phyloP scores from a whole-genome alignment of 352 stramenopile genomes.

The Globisporangium spiculum region DNA sequence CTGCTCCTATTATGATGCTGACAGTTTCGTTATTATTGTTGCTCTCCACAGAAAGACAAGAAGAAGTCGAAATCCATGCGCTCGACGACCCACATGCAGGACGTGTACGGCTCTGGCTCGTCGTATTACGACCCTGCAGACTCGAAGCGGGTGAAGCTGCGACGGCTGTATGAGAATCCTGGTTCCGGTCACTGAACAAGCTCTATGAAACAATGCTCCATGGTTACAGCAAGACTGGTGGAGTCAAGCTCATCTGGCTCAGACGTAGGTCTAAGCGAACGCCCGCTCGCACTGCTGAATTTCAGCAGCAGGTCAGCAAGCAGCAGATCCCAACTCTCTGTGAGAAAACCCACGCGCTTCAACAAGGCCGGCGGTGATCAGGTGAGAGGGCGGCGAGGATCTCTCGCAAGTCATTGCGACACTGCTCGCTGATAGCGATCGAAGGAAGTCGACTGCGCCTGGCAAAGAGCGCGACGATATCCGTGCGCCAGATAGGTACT shows the following conservation, averaged over 20 bases:
- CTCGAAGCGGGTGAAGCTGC: slow-evolving; percentile 41
- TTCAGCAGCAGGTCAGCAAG: not conserved
- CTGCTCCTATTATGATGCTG: not conserved
- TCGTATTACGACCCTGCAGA: slow-evolving; percentile 13
- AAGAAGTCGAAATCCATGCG: slow-evolving; percentile 54
- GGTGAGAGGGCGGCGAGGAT: not conserved
- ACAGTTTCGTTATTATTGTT: slow-evolving; percentile 2
- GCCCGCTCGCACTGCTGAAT: not conserved
- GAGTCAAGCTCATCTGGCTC: not conserved
- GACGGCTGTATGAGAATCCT: slow-evolving; percentile 41
- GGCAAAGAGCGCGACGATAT: not conserved
- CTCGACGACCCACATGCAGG: slow-evolving; percentile 37
- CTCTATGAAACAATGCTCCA: not conserved
- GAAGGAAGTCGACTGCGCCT: not conserved
- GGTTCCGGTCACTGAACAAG: slow-evolving; percentile 35
- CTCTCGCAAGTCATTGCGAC: not conserved
- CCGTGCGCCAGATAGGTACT: not conserved
- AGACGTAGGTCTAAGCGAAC: not conserved
- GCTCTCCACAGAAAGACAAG: slow-evolving; percentile 27
- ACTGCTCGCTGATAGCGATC: not conserved
- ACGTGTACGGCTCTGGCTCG: slow-evolving; percentile 14
- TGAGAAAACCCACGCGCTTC: not conserved
- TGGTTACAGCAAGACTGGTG: not conserved
- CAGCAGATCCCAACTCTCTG: not conserved
- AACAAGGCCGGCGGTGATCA: not conserved